Conservation (phyloP, 1,139 yeast genomes). For the Geotrichum fermentans region DNA sequence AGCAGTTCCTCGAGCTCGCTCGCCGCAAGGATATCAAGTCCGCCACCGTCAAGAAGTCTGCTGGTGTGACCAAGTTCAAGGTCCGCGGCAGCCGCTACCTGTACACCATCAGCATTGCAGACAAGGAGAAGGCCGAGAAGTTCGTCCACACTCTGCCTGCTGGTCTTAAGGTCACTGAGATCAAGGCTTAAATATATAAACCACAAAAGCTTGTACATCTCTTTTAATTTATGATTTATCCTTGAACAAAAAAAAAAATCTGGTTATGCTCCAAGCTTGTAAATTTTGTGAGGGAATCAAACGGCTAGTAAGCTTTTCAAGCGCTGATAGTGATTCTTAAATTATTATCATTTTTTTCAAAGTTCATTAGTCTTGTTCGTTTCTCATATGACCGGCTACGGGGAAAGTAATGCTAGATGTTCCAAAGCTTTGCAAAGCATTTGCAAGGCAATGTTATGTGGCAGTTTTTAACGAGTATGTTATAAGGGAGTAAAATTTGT, state of each 20-base stretch:
- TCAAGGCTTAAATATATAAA: constrained; percentile 24
- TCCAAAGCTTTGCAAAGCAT: no score
- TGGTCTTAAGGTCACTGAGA: constrained; percentile 65
- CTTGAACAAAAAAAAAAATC: not conserved
- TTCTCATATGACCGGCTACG: no score
- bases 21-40: constrained; percentile 92
- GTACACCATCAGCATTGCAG: constrained; percentile 94
- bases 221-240: not conserved
- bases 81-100: constrained; percentile 93
- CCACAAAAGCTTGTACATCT: not conserved
- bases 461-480: no score
- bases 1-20: constrained; percentile 96
- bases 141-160: constrained; percentile 98
- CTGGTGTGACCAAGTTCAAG: constrained; percentile 97
- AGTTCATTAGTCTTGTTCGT: no score
- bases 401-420: no score
- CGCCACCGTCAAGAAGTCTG: constrained; percentile 91
- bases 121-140: constrained; percentile 97
- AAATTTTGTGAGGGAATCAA: no score
- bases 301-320: no score
- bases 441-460: no score
- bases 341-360: no score
- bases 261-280: no score
- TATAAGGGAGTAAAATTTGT: no score
- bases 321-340: no score